phyloP scores from a whole-genome alignment of 768 basidiomycete species.

The Tricholoma sp. region DNA sequence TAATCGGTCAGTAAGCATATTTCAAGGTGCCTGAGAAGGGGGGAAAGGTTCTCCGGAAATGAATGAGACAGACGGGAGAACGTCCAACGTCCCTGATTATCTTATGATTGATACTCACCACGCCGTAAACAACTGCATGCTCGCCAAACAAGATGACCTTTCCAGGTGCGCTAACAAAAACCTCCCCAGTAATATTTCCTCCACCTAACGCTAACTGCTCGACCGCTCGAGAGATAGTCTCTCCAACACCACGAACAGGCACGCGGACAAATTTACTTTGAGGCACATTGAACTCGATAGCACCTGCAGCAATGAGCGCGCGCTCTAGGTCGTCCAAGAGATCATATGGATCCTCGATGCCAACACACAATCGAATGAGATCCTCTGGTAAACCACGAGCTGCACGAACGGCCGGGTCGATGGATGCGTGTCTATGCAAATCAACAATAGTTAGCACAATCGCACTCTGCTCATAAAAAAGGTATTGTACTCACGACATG shows the following conservation, averaged over 20 bases:
- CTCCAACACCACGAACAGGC: conserved; percentile 26
- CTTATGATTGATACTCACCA: conserved; percentile 49
- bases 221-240: conserved; percentile 53
- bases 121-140: conserved; percentile 97
- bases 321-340: conserved; percentile 93
- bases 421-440: conserved; percentile 82
- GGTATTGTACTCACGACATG: conserved; percentile 81
- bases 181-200: conserved; percentile 43
- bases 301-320: conserved; percentile 88
- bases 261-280: conserved; percentile 45
- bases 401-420: conserved; percentile 92
- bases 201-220: conserved; percentile 53
- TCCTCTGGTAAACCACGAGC: conserved; percentile 97
- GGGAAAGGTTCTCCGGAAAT: background rate
- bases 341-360: conserved; percentile 93
- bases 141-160: conserved; percentile 98
- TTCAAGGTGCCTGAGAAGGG: conserved; percentile 5
- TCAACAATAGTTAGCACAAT: conserved; percentile 9
- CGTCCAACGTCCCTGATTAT: background rate
- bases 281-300: conserved; percentile 57
- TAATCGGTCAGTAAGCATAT: conserved; percentile 8
- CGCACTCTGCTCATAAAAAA: conserved; percentile 5
- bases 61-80: background rate
- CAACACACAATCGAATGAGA: conserved; percentile 95
- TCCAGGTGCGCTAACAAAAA: conserved; percentile 93